Conservation (phyloP, 352 stramenopile genomes). For the Chrysophaeum taylorii region DNA sequence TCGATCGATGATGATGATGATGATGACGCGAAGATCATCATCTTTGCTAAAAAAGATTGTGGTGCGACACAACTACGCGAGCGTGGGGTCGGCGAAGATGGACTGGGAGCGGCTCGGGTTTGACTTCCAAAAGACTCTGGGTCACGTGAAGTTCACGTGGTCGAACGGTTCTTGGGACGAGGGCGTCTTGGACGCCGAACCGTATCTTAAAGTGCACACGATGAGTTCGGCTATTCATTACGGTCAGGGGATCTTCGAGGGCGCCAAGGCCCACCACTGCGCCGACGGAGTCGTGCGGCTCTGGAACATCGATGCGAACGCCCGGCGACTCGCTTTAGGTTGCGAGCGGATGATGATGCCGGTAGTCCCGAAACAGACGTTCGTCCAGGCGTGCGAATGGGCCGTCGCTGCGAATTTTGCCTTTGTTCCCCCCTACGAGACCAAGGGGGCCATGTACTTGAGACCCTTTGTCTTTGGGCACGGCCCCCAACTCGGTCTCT, state of each 20-base stretch:
- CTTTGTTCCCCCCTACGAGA: constrained; percentile 21
- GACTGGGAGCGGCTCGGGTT: constrained; percentile 1
- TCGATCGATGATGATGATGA: too few relatives aligned
- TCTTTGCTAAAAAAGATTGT: too few relatives aligned
- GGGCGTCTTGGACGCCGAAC: neutral
- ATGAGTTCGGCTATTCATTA: constrained; percentile 20
- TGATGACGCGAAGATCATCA: too few relatives aligned
- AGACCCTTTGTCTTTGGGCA: constrained; percentile 18
- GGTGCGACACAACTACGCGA: too few relatives aligned
- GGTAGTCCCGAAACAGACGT: constrained; percentile 21
- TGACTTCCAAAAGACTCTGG: neutral
- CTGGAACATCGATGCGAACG: constrained; percentile 25
- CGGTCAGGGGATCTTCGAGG: constrained; percentile 28
- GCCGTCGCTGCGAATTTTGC: constrained; percentile 20
- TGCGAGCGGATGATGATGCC: constrained; percentile 24
- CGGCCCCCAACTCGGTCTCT: constrained; percentile 23
- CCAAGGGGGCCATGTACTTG: constrained; percentile 21
- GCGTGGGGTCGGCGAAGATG: neutral
- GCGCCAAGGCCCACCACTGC: constrained; percentile 24
- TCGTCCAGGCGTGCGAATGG: constrained; percentile 18
- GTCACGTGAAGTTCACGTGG: neutral
- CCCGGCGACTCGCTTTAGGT: constrained; percentile 13
- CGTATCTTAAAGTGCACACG: neutral
- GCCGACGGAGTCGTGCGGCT: constrained; percentile 18
- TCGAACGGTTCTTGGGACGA: neutral